phyloP scores from a whole-genome alignment of 176 grass and related monocot species.

The Musa beccarii region DNA sequence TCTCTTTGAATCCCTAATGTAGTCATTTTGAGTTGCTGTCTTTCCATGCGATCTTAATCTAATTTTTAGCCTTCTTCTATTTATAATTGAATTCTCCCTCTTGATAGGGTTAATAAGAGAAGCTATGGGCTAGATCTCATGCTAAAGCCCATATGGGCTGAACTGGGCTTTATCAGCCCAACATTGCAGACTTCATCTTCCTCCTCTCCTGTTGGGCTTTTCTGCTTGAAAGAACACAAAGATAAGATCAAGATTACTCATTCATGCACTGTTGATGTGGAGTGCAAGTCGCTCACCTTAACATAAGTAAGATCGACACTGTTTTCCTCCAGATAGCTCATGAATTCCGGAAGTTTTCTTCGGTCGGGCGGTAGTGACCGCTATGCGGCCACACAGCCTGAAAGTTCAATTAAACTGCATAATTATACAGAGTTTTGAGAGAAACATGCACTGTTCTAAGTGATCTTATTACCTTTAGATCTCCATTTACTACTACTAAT shows the following conservation, averaged over 20 bases:
- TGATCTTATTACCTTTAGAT: too few relatives aligned
- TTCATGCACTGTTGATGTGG: neutral
- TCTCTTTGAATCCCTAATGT: too few relatives aligned
- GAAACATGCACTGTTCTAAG: neutral
- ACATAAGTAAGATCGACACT: constrained; percentile 70
- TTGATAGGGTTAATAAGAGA: too few relatives aligned
- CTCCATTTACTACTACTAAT: constrained; percentile 49
- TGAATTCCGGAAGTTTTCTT: constrained; percentile 78
- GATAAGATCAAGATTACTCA: neutral
- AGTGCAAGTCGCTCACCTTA: constrained; percentile 32
- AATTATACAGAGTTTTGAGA: neutral
- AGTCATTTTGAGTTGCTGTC: too few relatives aligned
- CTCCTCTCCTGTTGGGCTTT: constrained; percentile 45
- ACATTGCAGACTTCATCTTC: constrained; percentile 3
- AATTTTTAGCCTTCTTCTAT: too few relatives aligned
- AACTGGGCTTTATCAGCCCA: too few relatives aligned
- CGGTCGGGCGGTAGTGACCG: constrained; percentile 80
- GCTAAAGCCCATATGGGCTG: too few relatives aligned
- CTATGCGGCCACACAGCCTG: constrained; percentile 94
- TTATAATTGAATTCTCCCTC: too few relatives aligned
- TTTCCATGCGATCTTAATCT: too few relatives aligned
- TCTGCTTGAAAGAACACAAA: constrained; percentile 22
- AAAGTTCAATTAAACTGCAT: neutral
- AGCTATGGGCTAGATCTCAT: too few relatives aligned
- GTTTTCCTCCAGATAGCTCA: constrained; percentile 62